phyloP scores from a whole-genome alignment of 1,139 yeast species.

The Taphrina betulina region DNA sequence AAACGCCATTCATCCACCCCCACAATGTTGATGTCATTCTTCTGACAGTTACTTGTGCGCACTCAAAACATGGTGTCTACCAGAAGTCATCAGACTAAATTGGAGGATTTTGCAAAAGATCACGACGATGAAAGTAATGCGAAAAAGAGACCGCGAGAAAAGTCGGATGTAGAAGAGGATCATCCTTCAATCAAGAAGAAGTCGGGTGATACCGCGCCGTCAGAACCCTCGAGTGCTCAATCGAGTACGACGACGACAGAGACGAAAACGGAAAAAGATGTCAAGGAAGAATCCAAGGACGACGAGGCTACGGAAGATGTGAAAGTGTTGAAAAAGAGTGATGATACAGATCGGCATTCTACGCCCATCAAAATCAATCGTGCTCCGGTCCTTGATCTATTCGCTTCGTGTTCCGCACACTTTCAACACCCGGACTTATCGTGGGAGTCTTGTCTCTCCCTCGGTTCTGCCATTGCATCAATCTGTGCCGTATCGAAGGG shows the following conservation, averaged over 20 bases:
- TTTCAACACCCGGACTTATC: slow-evolving; percentile 7
- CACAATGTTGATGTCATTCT: background rate
- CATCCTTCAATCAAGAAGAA: background rate
- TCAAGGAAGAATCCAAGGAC: background rate
- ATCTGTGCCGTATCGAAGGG: slow-evolving; percentile 29
- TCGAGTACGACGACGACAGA: no score
- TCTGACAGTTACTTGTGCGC: background rate
- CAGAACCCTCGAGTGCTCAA: background rate
- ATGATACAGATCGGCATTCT: slow-evolving; percentile 10
- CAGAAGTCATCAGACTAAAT: slow-evolving; percentile 8
- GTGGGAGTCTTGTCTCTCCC: slow-evolving; percentile 23
- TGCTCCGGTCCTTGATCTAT: slow-evolving; percentile 24
- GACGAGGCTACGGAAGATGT: background rate
- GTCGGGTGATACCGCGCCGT: background rate
- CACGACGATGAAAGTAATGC: no score
- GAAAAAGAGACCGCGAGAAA: no score
- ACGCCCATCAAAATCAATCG: slow-evolving; percentile 24
- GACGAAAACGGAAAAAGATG: background rate
- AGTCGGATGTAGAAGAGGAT: no score
- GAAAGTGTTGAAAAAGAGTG: slow-evolving; percentile 17
- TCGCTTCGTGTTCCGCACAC: slow-evolving; percentile 23
- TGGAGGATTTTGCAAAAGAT: slow-evolving; percentile 4
- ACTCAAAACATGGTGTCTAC: slow-evolving; percentile 1
- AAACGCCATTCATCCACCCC: no score
- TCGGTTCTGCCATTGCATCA: slow-evolving; percentile 17